These are phyloP conservation scores for Erythrobasidium hasegawianum DNA, from an alignment of 1,284 basidiomycete species.

Conservation along the genomic window DNA sequence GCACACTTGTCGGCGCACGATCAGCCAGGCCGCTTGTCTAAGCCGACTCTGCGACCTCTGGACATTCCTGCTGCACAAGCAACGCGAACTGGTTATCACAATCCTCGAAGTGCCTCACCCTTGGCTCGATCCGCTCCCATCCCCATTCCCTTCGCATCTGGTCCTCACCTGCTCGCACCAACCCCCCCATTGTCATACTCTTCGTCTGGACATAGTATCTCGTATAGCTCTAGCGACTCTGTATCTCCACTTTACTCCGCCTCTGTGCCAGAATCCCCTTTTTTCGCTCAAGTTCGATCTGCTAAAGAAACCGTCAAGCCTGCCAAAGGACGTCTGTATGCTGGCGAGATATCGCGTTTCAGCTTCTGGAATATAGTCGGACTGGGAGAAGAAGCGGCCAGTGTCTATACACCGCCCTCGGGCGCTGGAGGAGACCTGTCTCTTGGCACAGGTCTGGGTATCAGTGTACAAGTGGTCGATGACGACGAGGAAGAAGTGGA, in stretches of 20 bases:
- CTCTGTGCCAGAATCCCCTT: not conserved
- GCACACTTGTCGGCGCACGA: slow-evolving; percentile 11
- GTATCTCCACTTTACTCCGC: not conserved
- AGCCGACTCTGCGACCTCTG: no score
- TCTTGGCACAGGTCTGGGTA: not conserved
- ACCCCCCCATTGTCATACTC: no score
- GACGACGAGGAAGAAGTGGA: slow-evolving; percentile 14
- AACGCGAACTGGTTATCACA: no score
- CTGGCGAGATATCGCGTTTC: slow-evolving; percentile 1
- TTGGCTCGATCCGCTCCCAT: no score
- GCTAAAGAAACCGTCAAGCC: slow-evolving; percentile 5
- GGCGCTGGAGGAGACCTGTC: not conserved
- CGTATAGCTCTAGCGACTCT: no score
- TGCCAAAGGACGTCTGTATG: not conserved
- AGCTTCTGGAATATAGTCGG: slow-evolving; percentile 33
- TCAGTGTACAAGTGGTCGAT: not conserved
- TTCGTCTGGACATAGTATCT: no score
- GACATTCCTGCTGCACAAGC: no score
- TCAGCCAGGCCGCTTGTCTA: no score
- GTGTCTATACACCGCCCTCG: no score
- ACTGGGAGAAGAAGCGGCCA: not conserved
- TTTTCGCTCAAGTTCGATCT: slow-evolving; percentile 1
- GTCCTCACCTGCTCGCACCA: no score
- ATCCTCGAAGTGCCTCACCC: no score
- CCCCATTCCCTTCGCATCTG: no score